Evolutionary conservation across 2,329 filamentous ascomycete species (phyloP).

Genomic region (Colletotrichum acutatum): DNA sequence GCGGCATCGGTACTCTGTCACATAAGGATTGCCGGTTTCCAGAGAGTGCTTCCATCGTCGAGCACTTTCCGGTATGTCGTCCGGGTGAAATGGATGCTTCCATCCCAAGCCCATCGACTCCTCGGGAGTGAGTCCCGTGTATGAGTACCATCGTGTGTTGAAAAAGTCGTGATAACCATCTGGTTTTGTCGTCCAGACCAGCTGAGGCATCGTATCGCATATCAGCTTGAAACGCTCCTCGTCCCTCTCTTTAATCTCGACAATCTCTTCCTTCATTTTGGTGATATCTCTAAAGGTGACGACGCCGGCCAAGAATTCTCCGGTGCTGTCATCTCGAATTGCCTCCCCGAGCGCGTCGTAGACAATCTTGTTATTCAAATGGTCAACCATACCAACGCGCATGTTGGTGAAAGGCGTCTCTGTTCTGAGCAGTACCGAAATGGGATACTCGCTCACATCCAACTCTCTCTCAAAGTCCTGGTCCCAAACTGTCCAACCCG

Average conservation of each 20-base stretch:
- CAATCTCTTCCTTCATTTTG: constrained; percentile 74
- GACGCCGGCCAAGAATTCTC: constrained; percentile 79
- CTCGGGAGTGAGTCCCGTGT: constrained; percentile 74
- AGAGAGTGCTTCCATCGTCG: constrained; percentile 72
- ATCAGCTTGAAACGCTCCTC: constrained; percentile 81
- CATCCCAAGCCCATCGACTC: constrained; percentile 72
- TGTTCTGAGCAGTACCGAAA: constrained; percentile 71
- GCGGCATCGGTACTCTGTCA: constrained; percentile 76
- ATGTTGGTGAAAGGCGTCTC: constrained; percentile 68
- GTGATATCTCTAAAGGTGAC: constrained; percentile 80
- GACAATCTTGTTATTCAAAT: constrained; percentile 62
- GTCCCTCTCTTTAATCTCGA: constrained; percentile 75
- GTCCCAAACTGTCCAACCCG: constrained; percentile 70
- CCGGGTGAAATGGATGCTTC: constrained; percentile 74
- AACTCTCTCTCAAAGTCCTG: constrained; percentile 73
- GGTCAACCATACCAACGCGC: constrained; percentile 72
- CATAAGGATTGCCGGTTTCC: constrained; percentile 74
- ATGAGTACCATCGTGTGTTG: constrained; percentile 82
- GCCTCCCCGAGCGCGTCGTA: constrained; percentile 76
- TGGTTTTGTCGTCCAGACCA: constrained; percentile 79
- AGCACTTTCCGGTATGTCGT: constrained; percentile 69
- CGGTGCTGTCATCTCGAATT: constrained; percentile 72
- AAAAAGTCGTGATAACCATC: constrained; percentile 79
- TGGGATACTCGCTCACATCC: constrained; percentile 71
- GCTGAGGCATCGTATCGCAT: constrained; percentile 77